phyloP scores from a whole-genome alignment of 352 stramenopile genomes.

The Phytophthora quininea region DNA sequence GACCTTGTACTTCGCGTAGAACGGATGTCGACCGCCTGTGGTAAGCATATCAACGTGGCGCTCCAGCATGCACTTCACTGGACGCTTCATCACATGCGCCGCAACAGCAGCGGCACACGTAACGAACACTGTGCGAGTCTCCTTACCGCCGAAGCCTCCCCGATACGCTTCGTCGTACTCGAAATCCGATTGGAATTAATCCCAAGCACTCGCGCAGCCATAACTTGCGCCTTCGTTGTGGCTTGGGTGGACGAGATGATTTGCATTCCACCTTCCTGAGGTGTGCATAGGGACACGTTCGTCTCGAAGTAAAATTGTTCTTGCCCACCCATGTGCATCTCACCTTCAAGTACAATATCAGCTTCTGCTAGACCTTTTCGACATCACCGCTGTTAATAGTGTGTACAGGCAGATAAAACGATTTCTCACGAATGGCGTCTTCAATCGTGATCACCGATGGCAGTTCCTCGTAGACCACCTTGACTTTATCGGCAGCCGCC shows the following conservation, averaged over 20 bases:
- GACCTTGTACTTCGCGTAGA: slow-evolving; percentile 94
- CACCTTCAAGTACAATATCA: slow-evolving; percentile 85
- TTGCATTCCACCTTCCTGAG: slow-evolving; percentile 90
- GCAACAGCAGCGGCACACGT: slow-evolving; percentile 92
- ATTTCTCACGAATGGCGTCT: slow-evolving; percentile 93
- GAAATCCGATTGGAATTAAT: slow-evolving; percentile 92
- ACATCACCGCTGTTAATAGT: slow-evolving; percentile 88
- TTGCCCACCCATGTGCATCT: slow-evolving; percentile 91
- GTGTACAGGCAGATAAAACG: slow-evolving; percentile 89
- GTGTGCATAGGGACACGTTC: slow-evolving; percentile 81
- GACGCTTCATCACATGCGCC: slow-evolving; percentile 85
- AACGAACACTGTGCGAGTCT: slow-evolving; percentile 93
- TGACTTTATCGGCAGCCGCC: slow-evolving; percentile 80
- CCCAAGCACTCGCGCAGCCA: slow-evolving; percentile 90
- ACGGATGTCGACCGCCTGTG: slow-evolving; percentile 93
- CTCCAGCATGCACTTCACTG: slow-evolving; percentile 92
- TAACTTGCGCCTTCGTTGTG: slow-evolving; percentile 92
- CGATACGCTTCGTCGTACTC: slow-evolving; percentile 94
- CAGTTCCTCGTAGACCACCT: slow-evolving; percentile 90
- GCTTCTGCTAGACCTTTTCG: slow-evolving; percentile 61
- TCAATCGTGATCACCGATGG: slow-evolving; percentile 94
- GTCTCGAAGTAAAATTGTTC: slow-evolving; percentile 98
- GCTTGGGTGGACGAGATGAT: slow-evolving; percentile 95
- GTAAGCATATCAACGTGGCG: slow-evolving; percentile 96
- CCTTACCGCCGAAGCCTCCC: slow-evolving; percentile 97